Evolutionary conservation across 2,329 filamentous ascomycete species (phyloP).

Genomic region (Hypoxylon sp.): DNA sequence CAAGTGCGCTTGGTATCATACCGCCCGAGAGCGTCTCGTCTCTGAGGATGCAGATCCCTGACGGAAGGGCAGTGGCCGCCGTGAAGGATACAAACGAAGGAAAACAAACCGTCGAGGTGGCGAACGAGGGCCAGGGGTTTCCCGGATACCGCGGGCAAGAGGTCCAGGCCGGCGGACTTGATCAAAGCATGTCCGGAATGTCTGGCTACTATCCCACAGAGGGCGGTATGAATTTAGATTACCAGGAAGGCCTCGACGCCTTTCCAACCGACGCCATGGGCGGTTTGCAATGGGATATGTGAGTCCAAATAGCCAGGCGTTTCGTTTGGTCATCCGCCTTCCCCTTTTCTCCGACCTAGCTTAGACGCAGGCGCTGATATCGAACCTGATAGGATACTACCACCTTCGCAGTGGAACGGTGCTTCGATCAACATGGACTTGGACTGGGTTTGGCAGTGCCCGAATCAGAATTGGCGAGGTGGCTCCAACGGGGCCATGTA

Average conservation of each 20-base stretch:
- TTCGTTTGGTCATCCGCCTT: not conserved
- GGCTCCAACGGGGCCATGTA: not conserved
- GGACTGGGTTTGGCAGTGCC: slow-evolving; percentile 34
- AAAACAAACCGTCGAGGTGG: not conserved
- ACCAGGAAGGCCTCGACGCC: slow-evolving; percentile 2
- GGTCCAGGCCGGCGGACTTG: not conserved
- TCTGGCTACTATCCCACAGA: slow-evolving; percentile 7
- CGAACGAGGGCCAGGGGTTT: not conserved
- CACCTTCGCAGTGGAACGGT: slow-evolving; percentile 31
- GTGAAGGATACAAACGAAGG: not conserved
- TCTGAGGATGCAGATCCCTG: slow-evolving; percentile 7
- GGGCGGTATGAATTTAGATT: slow-evolving; percentile 11
- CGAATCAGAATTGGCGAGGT: slow-evolving; percentile 28
- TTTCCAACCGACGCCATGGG: slow-evolving; percentile 3
- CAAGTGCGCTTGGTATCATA: slow-evolving; percentile 33
- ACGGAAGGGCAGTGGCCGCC: not conserved
- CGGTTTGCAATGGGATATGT: slow-evolving; percentile 36
- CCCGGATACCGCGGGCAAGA: not conserved
- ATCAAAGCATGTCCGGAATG: slow-evolving; percentile 16
- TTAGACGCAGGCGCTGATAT: slow-evolving; percentile 2
- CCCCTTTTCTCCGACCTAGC: too few species aligned
- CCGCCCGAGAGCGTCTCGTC: slow-evolving; percentile 16
- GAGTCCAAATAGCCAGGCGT: slow-evolving; percentile 10
- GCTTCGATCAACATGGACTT: slow-evolving; percentile 32
- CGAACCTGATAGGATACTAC: slow-evolving; percentile 26